These are phyloP conservation scores for Fusarium agapanthi DNA, from an alignment of 2,329 filamentous ascomycete genomes.

Conservation along the genomic window DNA sequence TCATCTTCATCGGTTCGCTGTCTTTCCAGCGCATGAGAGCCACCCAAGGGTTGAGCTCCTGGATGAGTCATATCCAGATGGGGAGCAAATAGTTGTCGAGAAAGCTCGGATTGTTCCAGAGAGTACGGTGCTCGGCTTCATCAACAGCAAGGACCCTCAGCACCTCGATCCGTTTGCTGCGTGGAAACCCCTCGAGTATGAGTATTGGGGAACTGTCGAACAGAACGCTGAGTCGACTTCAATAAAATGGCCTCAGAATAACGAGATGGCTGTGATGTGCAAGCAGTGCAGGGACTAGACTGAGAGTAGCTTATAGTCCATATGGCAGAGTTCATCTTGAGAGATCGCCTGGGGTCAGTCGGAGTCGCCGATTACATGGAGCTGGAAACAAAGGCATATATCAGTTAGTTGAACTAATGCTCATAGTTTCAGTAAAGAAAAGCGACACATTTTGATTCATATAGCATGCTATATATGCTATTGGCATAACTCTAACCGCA, in stretches of 20 bases:
- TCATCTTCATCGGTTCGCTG: conserved; percentile 4
- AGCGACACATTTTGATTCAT: not conserved
- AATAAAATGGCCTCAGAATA: not conserved
- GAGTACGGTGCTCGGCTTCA: not conserved
- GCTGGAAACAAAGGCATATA: not conserved
- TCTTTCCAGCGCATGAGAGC: not conserved
- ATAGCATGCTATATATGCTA: conserved; percentile 3
- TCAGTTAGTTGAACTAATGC: not conserved
- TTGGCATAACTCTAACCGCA: conserved; percentile 30
- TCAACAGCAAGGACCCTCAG: not conserved
- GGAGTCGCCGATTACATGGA: not conserved
- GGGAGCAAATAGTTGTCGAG: no score
- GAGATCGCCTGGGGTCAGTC: not conserved
- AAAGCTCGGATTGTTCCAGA: not conserved
- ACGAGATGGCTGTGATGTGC: not conserved
- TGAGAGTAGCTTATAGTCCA: not conserved
- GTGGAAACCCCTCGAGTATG: not conserved
- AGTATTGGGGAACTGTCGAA: not conserved
- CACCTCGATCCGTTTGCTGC: not conserved
- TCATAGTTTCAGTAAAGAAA: not conserved
- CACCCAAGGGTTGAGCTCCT: not conserved
- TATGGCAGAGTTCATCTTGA: not conserved
- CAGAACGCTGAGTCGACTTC: not conserved
- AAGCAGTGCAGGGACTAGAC: not conserved
- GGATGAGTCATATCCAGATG: not conserved